phyloP scores from a whole-genome alignment of 441 rosid genomes.

The Gossypium laxum region DNA sequence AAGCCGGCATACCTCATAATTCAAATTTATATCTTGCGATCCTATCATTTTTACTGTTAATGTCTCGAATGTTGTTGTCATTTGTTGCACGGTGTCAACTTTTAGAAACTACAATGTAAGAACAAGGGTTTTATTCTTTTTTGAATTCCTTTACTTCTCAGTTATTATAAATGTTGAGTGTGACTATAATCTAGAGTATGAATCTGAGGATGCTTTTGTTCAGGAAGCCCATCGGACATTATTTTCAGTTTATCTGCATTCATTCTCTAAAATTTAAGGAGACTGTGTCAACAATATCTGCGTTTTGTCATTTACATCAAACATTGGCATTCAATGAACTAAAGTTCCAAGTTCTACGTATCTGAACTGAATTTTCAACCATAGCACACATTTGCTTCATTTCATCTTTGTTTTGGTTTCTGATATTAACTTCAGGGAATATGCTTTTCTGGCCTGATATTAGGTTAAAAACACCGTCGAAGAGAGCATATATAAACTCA shows the following conservation, averaged over 20 bases:
- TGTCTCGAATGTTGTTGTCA: background rate
- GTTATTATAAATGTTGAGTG: background rate
- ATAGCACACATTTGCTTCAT: background rate
- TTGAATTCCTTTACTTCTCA: background rate
- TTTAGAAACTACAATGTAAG: background rate
- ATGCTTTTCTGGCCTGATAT: slow-evolving; percentile 1
- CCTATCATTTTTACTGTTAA: background rate
- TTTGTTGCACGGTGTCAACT: background rate
- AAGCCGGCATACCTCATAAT: background rate
- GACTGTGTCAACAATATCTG: background rate
- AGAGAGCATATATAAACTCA: slow-evolving; percentile 84
- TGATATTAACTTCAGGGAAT: background rate
- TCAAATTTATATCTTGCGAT: background rate
- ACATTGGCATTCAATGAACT: background rate
- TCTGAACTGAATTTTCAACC: background rate
- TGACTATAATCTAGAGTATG: too few relatives aligned
- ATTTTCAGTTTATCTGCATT: background rate
- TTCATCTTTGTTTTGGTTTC: background rate
- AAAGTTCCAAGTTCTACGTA: background rate
- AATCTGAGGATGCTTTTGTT: background rate
- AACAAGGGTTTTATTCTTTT: background rate
- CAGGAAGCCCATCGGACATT: background rate
- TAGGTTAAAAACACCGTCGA: slow-evolving; percentile 80
- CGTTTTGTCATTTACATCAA: background rate
- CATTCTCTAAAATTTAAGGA: background rate